phyloP scores from a whole-genome alignment of 202 grass and related monocot genomes.

The Digitaria exilis region DNA sequence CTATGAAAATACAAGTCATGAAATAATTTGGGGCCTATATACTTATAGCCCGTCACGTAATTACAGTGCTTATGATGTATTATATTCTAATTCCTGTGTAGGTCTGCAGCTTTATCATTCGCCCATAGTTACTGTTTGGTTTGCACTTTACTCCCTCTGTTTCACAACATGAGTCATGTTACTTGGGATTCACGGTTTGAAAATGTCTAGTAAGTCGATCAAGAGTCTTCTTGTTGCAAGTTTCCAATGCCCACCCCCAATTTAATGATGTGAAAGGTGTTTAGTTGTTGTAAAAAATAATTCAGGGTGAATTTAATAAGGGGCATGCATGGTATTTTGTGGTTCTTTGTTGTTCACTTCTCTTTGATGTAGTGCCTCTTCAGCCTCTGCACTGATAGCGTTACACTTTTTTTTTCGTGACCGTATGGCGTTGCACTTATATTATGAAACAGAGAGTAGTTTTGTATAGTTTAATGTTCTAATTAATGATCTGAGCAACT shows the following conservation, averaged over 20 bases:
- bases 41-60: no score
- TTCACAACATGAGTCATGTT: neutral
- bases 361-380: neutral
- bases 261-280: neutral
- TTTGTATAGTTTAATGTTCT: conserved; percentile 10
- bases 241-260: neutral
- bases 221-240: neutral
- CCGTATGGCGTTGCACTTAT: neutral
- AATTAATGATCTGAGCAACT: neutral
- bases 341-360: neutral
- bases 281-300: neutral
- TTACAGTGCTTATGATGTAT: neutral
- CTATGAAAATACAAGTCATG: neutral
- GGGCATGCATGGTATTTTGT: neutral
- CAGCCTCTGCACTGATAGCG: neutral
- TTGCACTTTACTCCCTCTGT: neutral
- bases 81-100: neutral
- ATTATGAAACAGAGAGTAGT: neutral
- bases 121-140: neutral
- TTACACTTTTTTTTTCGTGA: no score
- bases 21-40: neutral
- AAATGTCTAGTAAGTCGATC: neutral
- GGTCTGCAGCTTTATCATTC: neutral
- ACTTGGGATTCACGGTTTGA: neutral
- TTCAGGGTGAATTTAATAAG: neutral